Conservation (phyloP, 306 rosid species). For the Leucaena leucocephala region DNA sequence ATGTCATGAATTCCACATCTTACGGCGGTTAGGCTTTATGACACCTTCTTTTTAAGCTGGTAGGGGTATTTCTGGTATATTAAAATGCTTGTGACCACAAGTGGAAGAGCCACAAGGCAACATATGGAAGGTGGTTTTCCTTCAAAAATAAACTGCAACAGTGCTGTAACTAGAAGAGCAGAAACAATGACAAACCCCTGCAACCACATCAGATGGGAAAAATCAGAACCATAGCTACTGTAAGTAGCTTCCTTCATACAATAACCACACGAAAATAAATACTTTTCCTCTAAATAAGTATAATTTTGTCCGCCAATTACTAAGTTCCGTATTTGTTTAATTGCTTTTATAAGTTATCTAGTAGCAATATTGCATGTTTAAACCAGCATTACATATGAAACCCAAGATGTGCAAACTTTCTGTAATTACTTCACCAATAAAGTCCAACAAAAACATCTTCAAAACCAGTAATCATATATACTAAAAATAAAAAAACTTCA, state of each 20-base stretch:
- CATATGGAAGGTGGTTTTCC: slow-evolving; percentile 88
- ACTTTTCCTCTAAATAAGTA: not conserved
- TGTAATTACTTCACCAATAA: slow-evolving; percentile 17
- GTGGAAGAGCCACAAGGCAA: slow-evolving; percentile 89
- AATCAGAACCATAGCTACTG: not conserved
- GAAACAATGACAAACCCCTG: slow-evolving; percentile 99
- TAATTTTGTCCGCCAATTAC: not conserved
- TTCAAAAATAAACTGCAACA: slow-evolving; percentile 92
- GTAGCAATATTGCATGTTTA: not conserved
- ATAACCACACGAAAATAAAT: slow-evolving; percentile 9
- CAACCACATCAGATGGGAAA: slow-evolving; percentile 54
- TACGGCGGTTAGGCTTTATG: slow-evolving; percentile 35
- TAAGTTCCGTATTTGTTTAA: slow-evolving; percentile 7
- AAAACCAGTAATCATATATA: not conserved
- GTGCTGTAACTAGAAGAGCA: slow-evolving; percentile 87
- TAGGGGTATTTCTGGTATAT: slow-evolving; percentile 88
- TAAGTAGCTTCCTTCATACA: slow-evolving; percentile 7
- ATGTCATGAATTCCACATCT: slow-evolving; percentile 32
- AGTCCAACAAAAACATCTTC: slow-evolving; percentile 13
- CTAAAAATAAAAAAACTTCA: not conserved
- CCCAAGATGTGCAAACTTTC: not conserved
- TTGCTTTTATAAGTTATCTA: not conserved
- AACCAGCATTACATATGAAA: not conserved
- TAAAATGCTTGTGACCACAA: slow-evolving; percentile 81
- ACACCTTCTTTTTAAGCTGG: slow-evolving; percentile 69